Percentiles rank a stretch among this genome's conserved stretches.
Conservation (phyloP, 2,329 filamentous ascomycete species). For the Didymella exigua region DNA sequence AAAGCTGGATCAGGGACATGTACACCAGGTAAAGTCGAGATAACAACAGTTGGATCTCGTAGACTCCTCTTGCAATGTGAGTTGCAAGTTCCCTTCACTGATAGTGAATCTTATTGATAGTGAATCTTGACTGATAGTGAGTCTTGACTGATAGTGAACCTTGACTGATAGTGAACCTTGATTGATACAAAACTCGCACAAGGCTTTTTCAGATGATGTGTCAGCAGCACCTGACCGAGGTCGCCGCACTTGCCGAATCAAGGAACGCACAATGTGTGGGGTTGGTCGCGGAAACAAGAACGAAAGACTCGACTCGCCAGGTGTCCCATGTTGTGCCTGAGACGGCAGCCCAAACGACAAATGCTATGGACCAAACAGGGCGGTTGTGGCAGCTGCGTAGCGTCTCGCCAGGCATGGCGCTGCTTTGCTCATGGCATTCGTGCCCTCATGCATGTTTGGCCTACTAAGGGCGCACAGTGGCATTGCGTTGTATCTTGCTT, state of each 20-base stretch:
- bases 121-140: no score
- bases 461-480: slow-evolving; percentile 3
- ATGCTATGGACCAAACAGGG: background rate
- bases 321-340: background rate
- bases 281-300: background rate
- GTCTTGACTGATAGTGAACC: no score
- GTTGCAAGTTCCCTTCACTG: background rate
- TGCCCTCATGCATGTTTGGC: no score
- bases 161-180: no score
- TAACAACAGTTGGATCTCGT: slow-evolving; percentile 2
- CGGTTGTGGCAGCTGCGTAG: background rate
- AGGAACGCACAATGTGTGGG: slow-evolving; percentile 6
- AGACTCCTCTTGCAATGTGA: background rate
- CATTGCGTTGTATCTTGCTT: background rate
- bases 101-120: no score
- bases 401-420: background rate
- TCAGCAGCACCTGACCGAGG: no score
- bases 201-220: no score
- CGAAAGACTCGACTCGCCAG: background rate
- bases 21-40: slow-evolving; percentile 1
- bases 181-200: no score
- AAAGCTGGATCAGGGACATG: slow-evolving; percentile 1
- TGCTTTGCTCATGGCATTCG: background rate
- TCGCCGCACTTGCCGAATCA: slow-evolving; percentile 5
- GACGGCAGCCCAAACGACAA: background rate